phyloP scores from a whole-genome alignment of 202 grass and related monocot species.

The Carex sylvatica region DNA sequence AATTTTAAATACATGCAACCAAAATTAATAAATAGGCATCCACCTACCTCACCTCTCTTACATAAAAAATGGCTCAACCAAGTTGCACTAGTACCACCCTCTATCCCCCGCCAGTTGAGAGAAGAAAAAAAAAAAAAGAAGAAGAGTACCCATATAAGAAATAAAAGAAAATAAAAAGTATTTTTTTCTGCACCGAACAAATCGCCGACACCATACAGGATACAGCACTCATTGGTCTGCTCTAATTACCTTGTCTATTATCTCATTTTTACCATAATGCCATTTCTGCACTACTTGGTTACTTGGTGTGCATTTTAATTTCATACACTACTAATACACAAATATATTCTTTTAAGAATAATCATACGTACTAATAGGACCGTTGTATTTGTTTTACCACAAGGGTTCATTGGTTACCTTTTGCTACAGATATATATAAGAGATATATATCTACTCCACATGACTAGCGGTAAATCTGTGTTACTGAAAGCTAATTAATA shows the following conservation, averaged over 20 bases:
- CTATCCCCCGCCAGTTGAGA: not conserved
- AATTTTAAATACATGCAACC: constrained; percentile 20
- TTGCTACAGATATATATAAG: too few species aligned
- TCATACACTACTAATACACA: not conserved
- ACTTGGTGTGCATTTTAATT: not conserved
- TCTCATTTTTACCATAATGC: not conserved
- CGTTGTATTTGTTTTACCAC: too few species aligned
- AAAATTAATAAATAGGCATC: constrained; percentile 24
- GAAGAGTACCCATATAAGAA: not conserved
- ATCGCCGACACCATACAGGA: constrained; percentile 26
- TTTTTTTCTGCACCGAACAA: constrained; percentile 25
- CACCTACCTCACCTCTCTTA: constrained; percentile 28
- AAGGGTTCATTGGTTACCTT: too few species aligned
- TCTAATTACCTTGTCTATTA: not conserved
- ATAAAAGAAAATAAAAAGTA: not conserved
- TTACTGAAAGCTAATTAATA: not conserved
- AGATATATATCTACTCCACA: not conserved
- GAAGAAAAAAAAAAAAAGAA: not conserved
- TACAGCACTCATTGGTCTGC: constrained; percentile 3
- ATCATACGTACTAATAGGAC: not conserved
- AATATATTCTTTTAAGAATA: not conserved
- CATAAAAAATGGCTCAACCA: constrained; percentile 24
- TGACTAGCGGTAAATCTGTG: not conserved
- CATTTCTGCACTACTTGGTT: not conserved
- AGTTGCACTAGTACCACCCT: constrained; percentile 20